A percentile compares a stretch with the other conserved stretches of the same genome.
Conservation (phyloP, 352 stramenopile genomes). For the Phytophthora colocasiae region DNA sequence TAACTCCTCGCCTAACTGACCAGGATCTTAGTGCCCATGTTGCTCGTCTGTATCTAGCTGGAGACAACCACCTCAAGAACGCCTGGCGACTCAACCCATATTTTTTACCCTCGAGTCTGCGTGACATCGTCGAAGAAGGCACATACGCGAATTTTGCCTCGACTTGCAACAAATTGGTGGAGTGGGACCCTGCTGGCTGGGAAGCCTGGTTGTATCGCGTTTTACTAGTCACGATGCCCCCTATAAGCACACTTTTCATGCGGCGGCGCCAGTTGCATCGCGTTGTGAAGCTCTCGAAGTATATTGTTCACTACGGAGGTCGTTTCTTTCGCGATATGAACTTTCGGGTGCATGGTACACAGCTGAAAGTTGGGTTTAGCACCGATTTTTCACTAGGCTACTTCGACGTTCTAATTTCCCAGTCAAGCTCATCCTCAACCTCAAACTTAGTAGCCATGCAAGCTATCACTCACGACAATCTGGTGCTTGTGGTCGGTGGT, state of each 20-base stretch:
- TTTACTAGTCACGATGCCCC: constrained; percentile 54
- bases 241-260: constrained; percentile 67
- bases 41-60: constrained; percentile 75
- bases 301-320: constrained; percentile 66
- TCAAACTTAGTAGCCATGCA: constrained; percentile 40
- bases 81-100: constrained; percentile 72
- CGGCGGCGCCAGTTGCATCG: constrained; percentile 68
- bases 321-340: constrained; percentile 87
- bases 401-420: constrained; percentile 75
- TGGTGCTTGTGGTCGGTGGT: constrained; percentile 71
- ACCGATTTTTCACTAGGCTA: constrained; percentile 87
- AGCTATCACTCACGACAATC: constrained; percentile 27
- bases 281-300: constrained; percentile 73
- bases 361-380: constrained; percentile 87
- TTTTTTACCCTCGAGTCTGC: constrained; percentile 60
- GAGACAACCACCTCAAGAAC: constrained; percentile 74
- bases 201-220: constrained; percentile 74
- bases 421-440: constrained; percentile 33
- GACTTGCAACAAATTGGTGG: constrained; percentile 74
- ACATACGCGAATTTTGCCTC: constrained; percentile 74
- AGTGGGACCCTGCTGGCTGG: constrained; percentile 66
- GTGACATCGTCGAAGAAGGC: constrained; percentile 81
- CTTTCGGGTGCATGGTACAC: constrained; percentile 75
- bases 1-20: constrained; percentile 79
- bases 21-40: constrained; percentile 80